These are phyloP conservation scores for Geranomyces variabilis DNA, from an alignment of 192 early-diverging fungal species.

Conservation along the genomic window DNA sequence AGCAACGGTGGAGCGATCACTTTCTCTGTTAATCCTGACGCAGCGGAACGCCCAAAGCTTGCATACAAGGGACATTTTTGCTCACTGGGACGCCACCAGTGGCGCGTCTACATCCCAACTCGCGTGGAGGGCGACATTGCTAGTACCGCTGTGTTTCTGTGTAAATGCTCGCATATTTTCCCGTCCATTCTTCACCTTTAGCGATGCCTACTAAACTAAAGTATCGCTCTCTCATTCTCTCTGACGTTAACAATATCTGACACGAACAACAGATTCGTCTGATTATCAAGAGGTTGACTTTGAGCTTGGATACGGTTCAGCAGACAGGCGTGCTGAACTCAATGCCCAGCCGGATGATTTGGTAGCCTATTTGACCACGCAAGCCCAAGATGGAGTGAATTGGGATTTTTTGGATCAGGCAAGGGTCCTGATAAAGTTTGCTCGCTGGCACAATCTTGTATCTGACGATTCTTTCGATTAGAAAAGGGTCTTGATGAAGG, in stretches of 20 bases:
- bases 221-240: too few relatives aligned
- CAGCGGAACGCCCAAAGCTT: not conserved
- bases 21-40: not conserved
- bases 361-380: constrained; percentile 1
- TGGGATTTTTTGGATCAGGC: not conserved
- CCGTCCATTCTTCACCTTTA: not conserved
- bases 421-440: not conserved
- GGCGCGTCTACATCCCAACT: not conserved
- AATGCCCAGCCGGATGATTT: not conserved
- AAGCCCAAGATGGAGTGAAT: not conserved
- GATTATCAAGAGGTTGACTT: constrained; percentile 13
- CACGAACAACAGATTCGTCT: not conserved
- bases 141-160: not conserved
- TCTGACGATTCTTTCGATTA: not conserved
- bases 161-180: not conserved
- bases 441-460: not conserved
- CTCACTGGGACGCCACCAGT: not conserved
- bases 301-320: constrained; percentile 5
- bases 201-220: too few relatives aligned
- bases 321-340: not conserved
- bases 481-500: not conserved
- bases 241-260: too few relatives aligned
- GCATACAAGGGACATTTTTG: not conserved
- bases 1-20: not conserved
- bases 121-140: not conserved